These are phyloP conservation scores for Metschnikowia borealis DNA, from an alignment of 805 yeast genomes.

Conservation along the genomic window DNA sequence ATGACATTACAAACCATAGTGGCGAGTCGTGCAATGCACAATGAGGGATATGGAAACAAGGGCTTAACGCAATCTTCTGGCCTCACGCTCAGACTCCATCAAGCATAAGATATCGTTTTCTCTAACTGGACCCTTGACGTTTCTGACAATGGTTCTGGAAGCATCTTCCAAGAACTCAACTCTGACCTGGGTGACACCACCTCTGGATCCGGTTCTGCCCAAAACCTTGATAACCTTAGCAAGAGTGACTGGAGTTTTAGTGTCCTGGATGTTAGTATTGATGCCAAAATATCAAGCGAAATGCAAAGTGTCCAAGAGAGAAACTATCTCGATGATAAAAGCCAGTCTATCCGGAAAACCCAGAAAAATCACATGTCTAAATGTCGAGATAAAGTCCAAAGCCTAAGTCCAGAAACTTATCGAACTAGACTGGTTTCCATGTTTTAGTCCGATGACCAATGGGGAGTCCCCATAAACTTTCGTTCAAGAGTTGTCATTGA, in stretches of 20 bases:
- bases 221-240: constrained; percentile 99
- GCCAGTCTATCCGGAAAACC: too few species aligned
- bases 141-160: constrained; percentile 94
- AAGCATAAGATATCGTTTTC: constrained; percentile 97
- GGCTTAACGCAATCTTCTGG: constrained; percentile 82
- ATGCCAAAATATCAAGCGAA: not conserved
- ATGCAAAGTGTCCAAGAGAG: not conserved
- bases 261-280: constrained; percentile 35
- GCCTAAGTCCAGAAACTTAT: not conserved
- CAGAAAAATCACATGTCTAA: too few species aligned
- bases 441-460: too few species aligned
- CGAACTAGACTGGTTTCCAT: too few species aligned
- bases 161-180: constrained; percentile 95
- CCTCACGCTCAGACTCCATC: constrained; percentile 99
- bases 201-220: constrained; percentile 99
- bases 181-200: constrained; percentile 99
- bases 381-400: not conserved
- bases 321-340: too few species aligned
- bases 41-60: constrained; percentile 8
- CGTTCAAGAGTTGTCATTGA: too few species aligned
- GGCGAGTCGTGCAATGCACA: constrained; percentile 12
- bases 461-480: too few species aligned
- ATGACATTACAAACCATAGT: constrained; percentile 14
- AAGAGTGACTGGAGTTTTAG: constrained; percentile 93
- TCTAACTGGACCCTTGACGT: constrained; percentile 97